Percentiles rank a stretch among this genome's conserved stretches.
phyloP scores from a whole-genome alignment of 129 eudicot genomes.

The Mikania micrantha region DNA sequence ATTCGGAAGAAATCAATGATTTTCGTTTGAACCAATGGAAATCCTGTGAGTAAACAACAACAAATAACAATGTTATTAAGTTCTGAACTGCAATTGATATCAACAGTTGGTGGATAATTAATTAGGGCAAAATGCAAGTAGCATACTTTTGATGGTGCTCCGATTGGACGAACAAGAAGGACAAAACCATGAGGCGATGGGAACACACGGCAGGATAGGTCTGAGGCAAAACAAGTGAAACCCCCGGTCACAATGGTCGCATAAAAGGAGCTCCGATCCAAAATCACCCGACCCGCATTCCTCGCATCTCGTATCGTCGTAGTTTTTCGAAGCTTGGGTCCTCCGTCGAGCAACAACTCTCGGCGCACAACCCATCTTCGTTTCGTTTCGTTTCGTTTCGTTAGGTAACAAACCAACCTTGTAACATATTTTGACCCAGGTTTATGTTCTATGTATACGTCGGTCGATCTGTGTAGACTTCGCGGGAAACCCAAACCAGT shows the following conservation, averaged over 20 bases:
- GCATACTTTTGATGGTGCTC: conserved; percentile 40
- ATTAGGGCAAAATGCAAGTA: not conserved
- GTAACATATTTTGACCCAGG: no score
- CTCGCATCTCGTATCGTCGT: conserved; percentile 48
- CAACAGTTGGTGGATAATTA: no score
- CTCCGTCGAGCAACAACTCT: conserved; percentile 39
- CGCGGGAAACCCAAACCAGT: no score
- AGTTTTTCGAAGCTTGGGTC: conserved; percentile 54
- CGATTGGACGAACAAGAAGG: conserved; percentile 41
- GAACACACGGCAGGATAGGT: conserved; percentile 64
- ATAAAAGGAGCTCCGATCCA: conserved; percentile 61
- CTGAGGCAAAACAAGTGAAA: conserved; percentile 77
- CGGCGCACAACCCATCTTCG: conserved; percentile 30
- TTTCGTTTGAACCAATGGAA: conserved; percentile 84
- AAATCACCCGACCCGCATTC: conserved; percentile 79
- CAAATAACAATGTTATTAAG: not conserved
- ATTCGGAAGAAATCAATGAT: conserved; percentile 91
- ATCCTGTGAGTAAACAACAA: conserved; percentile 35
- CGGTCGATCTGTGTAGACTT: no score
- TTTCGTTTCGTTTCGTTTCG: no score
- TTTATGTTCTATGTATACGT: no score
- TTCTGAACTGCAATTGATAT: not conserved
- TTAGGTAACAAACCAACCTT: not conserved
- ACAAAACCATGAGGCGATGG: conserved; percentile 71
- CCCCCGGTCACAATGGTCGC: conserved; percentile 78